Base-by-base conservation (phyloP, 768 basidiomycete species). In the Tremella fuciformis region DNA sequence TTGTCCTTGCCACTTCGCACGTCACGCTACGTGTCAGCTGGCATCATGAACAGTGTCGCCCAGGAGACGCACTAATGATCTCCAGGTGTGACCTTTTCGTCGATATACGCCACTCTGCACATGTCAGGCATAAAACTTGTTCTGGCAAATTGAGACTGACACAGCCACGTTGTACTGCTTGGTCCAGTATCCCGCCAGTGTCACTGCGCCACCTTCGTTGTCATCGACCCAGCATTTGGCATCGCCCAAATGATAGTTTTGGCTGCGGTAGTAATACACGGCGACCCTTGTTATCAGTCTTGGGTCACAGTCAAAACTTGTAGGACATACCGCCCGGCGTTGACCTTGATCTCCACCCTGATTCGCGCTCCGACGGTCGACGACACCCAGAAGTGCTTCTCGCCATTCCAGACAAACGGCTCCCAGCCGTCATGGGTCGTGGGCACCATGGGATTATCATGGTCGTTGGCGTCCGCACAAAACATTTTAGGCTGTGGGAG, bases 211-310 rank as follows among this genome's bases (percentile, higher is more conserved):
- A 26, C 41, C 51, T 26, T 67, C 70, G 49, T 76, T 76, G 49
- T 76, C 74, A 55, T 76, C 74, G 11, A 76, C 74, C 74, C 74
- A 76, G 52, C 74, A 76, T 42, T 52, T 60, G 0, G 70, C 72
- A 48, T 74, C 68, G 9, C 74, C 72, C 2, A 74, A 56, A 55
- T 72, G 55, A 50, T 72, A 73, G 47, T 64, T 53, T 54, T 69
- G 66, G 53, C 64, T 66, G 40, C 73, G 55, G 57, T 66, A 76
- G 55, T 74, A 76, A 49, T 76, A 76, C 3, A 76, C 69, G 8
- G 74, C 74, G 47, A 76, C 69, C 47, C 74, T 75, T 40, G 7
- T 9, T 19, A 29, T 55, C 59, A 55, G 57, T 18, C 29, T 21
- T 34, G n/a, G 22, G 4, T 22, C 16, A 37, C 25, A n/a, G 7